Conservation (phyloP, 2,329 filamentous ascomycete genomes). For the Teratosphaeria gauchensis region DNA sequence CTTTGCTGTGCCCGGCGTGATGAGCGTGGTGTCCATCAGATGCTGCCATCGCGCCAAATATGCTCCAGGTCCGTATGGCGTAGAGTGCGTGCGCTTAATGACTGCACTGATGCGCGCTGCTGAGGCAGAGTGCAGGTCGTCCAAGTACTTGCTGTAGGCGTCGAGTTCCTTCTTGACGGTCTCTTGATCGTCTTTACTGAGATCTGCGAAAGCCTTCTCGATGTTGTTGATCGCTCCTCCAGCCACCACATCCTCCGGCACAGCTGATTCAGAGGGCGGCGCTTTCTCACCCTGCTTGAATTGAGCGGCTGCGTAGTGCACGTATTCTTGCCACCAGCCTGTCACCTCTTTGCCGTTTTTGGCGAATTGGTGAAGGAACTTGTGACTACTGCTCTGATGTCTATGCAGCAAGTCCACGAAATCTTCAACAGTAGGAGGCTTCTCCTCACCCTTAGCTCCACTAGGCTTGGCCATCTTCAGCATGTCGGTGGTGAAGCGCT, state of each 20-base stretch:
- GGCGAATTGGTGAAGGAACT: conserved; percentile 60
- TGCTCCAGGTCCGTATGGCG: conserved; percentile 56
- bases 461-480: conserved; percentile 44
- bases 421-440: conserved; percentile 56
- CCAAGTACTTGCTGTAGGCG: conserved; percentile 52
- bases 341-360: conserved; percentile 58
- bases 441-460: conserved; percentile 19
- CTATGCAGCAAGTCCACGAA: conserved; percentile 58
- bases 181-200: conserved; percentile 40
- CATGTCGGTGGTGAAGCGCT: conserved; percentile 62
- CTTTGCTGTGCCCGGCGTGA: conserved; percentile 49
- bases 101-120: conserved; percentile 47
- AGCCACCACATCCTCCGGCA: conserved; percentile 24
- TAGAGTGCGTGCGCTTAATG: conserved; percentile 33
- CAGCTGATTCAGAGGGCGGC: background rate
- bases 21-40: conserved; percentile 57
- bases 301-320: conserved; percentile 45
- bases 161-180: conserved; percentile 46
- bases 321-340: conserved; percentile 52
- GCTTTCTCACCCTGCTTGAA: conserved; percentile 37
- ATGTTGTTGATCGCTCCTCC: conserved; percentile 36
- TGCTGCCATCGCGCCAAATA: conserved; percentile 65
- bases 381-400: conserved; percentile 55
- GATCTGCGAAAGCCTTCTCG: conserved; percentile 33
- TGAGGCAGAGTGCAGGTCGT: conserved; percentile 45